A percentile compares a stretch with the other conserved stretches of the same genome.
Conservation (phyloP, 2,329 filamentous ascomycete genomes). For the Penicillium rolfsii region DNA sequence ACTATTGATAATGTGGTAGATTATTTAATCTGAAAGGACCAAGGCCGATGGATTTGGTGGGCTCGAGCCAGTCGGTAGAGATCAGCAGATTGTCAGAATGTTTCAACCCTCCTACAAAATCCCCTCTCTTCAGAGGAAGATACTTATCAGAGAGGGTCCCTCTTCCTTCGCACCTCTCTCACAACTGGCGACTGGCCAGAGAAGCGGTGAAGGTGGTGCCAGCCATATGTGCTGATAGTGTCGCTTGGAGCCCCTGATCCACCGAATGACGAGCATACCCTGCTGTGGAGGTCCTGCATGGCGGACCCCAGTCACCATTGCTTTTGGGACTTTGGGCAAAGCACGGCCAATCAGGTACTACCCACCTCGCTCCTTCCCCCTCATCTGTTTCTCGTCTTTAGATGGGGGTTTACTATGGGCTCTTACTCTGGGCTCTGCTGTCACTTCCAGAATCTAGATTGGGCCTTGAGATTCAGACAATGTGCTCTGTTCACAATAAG, state of each 20-base stretch:
- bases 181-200: constrained; percentile 14
- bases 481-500: neutral
- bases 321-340: constrained; percentile 6
- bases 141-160: too few species aligned
- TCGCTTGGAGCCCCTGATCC: constrained; percentile 32
- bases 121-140: neutral
- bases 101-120: neutral
- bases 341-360: constrained; percentile 20
- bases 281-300: constrained; percentile 25
- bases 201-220: constrained; percentile 32
- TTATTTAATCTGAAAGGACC: neutral
- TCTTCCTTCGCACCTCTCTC: neutral
- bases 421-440: neutral
- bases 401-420: constrained; percentile 1
- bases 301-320: constrained; percentile 21
- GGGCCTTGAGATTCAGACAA: neutral
- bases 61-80: neutral
- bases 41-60: neutral
- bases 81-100: neutral
- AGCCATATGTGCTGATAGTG: constrained; percentile 26
- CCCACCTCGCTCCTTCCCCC: constrained; percentile 10
- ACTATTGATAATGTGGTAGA: neutral
- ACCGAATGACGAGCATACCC: constrained; percentile 33
- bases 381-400: constrained; percentile 12
- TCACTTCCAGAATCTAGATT: constrained; percentile 10